A percentile compares a stretch with the other conserved stretches of the same genome.
Evolutionary conservation across 176 grass and related monocot species (phyloP).

Genomic region (Chrysopogon serrulatus): DNA sequence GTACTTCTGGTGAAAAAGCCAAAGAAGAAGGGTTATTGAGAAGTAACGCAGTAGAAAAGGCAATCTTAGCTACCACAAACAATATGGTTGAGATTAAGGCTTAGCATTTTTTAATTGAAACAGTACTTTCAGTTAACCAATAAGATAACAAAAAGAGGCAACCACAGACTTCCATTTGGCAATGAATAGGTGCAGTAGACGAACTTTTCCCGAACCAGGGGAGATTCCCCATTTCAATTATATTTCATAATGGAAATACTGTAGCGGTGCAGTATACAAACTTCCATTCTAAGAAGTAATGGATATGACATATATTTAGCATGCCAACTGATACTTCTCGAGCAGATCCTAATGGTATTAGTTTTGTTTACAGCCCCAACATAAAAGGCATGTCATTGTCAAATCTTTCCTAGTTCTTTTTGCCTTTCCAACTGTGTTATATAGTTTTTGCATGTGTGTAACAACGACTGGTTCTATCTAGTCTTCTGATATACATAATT

Average conservation of each 20-base stretch:
- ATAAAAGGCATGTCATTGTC: not conserved
- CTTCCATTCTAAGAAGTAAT: not conserved
- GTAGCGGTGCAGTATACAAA: not conserved
- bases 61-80: not conserved
- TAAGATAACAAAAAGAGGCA: not conserved
- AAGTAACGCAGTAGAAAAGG: constrained; percentile 1
- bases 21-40: constrained; percentile 5
- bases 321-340: not conserved
- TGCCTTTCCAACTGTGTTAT: not conserved
- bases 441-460: not conserved
- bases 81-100: not conserved
- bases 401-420: constrained; percentile 18
- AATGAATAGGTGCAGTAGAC: not conserved
- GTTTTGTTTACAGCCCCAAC: not conserved
- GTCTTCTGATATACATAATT: constrained; percentile 10
- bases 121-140: not conserved
- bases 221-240: no score
- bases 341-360: not conserved
- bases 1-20: constrained; percentile 55
- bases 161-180: not conserved
- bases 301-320: not conserved
- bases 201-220: no score
- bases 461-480: not conserved
- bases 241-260: no score
- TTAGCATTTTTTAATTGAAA: not conserved